Percentiles rank a stretch among this genome's conserved stretches.
Conservation (phyloP, 495 filamentous ascomycete genomes). For the Immersiella caudata region DNA sequence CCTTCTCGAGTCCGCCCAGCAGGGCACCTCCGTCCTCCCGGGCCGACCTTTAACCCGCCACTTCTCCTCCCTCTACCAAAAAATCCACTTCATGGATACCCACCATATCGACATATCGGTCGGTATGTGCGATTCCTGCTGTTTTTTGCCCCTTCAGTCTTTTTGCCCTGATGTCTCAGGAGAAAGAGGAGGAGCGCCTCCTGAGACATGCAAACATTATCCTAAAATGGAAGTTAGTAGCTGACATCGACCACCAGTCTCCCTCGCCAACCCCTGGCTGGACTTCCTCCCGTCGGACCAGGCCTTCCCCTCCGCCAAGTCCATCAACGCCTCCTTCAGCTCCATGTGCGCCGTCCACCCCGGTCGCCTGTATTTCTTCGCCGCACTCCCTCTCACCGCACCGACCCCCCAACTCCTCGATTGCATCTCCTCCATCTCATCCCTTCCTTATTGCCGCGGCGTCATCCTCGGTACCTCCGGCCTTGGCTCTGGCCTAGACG, state of each 20-base stretch:
- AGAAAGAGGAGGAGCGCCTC: too few species aligned
- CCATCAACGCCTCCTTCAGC: constrained; percentile 79
- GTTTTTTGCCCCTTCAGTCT: too few species aligned
- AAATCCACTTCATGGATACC: constrained; percentile 83
- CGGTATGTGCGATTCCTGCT: too few species aligned
- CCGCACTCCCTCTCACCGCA: constrained; percentile 75
- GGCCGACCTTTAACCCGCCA: constrained; percentile 77
- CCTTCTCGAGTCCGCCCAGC: constrained; percentile 54
- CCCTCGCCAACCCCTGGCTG: constrained; percentile 94
- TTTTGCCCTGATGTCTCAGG: too few species aligned
- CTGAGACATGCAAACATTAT: too few species aligned
- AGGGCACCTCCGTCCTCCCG: constrained; percentile 43
- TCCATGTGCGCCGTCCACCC: constrained; percentile 62
- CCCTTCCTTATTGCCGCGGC: constrained; percentile 71
- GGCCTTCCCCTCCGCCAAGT: constrained; percentile 62
- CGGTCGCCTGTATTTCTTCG: constrained; percentile 76
- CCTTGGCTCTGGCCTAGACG: constrained; percentile 80
- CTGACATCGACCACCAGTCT: too few species aligned
- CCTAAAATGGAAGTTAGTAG: too few species aligned
- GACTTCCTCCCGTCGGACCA: constrained; percentile 73
- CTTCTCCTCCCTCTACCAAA: constrained; percentile 71
- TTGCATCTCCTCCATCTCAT: constrained; percentile 64
- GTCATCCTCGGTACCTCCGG: constrained; percentile 88
- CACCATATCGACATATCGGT: constrained; percentile 83
- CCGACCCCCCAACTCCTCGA: constrained; percentile 59